These are phyloP conservation scores for Ascoidea asiatica DNA, from an alignment of 805 yeast genomes.

Conservation along the genomic window DNA sequence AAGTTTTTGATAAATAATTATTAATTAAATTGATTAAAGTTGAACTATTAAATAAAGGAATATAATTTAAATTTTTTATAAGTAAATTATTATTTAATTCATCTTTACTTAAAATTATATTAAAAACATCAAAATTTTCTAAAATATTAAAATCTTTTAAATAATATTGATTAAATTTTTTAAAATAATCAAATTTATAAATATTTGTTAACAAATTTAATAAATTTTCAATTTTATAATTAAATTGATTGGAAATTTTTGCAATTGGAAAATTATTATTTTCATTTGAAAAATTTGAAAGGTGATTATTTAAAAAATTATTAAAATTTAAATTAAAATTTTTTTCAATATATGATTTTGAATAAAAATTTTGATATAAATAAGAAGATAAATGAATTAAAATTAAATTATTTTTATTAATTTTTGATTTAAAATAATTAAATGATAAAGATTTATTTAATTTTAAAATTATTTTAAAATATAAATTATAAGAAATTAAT, in stretches of 20 bases:
- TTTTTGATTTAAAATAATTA: neutral
- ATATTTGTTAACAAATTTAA: neutral
- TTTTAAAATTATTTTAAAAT: too few species aligned
- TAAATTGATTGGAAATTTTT: slow-evolving; percentile 1
- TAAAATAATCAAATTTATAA: neutral
- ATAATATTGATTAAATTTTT: neutral
- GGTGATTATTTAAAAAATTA: neutral
- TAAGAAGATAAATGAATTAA: slow-evolving; percentile 2
- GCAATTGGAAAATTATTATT: slow-evolving; percentile 5
- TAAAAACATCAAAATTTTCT: too few species aligned
- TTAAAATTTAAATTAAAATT: slow-evolving; percentile 1
- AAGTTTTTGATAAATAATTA: slow-evolving; percentile 4
- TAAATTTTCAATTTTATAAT: slow-evolving; percentile 3
- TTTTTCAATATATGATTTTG: neutral
- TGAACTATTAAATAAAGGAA: slow-evolving; percentile 1
- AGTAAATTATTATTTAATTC: neutral
- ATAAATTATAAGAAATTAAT: too few species aligned
- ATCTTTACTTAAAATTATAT: neutral
- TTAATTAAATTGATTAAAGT: slow-evolving; percentile 3
- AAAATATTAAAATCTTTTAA: neutral
- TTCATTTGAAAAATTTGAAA: neutral
- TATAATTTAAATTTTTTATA: neutral
- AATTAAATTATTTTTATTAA: slow-evolving; percentile 2
- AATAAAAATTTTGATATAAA: slow-evolving; percentile 2
- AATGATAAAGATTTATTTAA: neutral